A percentile compares a stretch with the other conserved stretches of the same genome.
phyloP scores from a whole-genome alignment of 2,329 filamentous ascomycete genomes.

The Ambrosiella beaveri region DNA sequence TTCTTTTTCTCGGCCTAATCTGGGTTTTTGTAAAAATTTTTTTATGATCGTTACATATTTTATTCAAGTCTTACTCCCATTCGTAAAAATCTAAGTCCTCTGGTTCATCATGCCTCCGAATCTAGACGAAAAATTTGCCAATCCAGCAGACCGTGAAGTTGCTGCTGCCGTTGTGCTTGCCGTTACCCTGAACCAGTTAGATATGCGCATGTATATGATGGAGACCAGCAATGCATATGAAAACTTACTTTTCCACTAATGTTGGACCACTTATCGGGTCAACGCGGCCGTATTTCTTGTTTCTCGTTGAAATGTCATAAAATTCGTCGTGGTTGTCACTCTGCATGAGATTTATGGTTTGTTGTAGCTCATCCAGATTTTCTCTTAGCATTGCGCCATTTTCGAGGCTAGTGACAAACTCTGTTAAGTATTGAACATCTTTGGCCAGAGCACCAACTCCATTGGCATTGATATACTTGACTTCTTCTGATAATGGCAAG shows the following conservation, averaged over 20 bases:
- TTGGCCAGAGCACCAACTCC: slow-evolving; percentile 65
- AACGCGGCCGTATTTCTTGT: slow-evolving; percentile 87
- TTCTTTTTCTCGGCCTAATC: not conserved
- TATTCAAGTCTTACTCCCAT: not conserved
- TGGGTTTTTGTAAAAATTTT: not conserved
- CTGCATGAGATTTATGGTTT: slow-evolving; percentile 79
- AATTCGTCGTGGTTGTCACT: slow-evolving; percentile 90
- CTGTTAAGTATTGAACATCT: slow-evolving; percentile 67
- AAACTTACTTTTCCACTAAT: slow-evolving; percentile 69
- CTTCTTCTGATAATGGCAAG: slow-evolving; percentile 59
- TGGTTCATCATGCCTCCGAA: slow-evolving; percentile 34
- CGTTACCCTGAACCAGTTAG: slow-evolving; percentile 38
- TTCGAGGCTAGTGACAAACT: slow-evolving; percentile 74
- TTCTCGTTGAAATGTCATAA: slow-evolving; percentile 75
- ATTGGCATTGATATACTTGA: slow-evolving; percentile 74
- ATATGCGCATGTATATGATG: not conserved
- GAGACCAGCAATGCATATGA: not conserved
- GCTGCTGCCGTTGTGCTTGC: slow-evolving; percentile 37
- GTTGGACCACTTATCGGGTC: slow-evolving; percentile 79
- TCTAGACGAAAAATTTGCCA: slow-evolving; percentile 56
- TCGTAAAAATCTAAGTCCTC: not conserved
- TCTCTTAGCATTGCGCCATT: slow-evolving; percentile 72
- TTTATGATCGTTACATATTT: not conserved
- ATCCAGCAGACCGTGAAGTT: slow-evolving; percentile 38
- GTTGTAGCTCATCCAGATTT: slow-evolving; percentile 81